Evolutionary conservation across 192 early-diverging fungal genomes (phyloP), one percentile per base, ranked within the genome.

Genomic region (Umbelopsis sp.): DNA sequence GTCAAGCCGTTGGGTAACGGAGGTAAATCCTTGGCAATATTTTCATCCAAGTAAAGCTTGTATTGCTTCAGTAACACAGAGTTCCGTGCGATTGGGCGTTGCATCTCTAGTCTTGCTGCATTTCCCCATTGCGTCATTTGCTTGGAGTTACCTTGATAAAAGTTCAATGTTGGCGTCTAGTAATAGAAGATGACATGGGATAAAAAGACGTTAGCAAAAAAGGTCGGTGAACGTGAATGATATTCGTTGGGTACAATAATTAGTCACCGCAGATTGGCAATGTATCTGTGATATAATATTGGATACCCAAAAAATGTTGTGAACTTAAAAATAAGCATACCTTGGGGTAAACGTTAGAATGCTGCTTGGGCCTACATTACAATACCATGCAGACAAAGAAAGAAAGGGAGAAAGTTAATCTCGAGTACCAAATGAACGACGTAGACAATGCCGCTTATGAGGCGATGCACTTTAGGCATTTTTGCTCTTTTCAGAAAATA

Each of bases 121-220:
- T 82, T 80, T 5, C 84, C 78, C 80, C 80, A 85, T 34, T 80
- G 77, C 41, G 76, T 69, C 77, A 80, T 77, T 50, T 74, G 72
- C 29, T 75, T 75, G 17, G 71, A 72, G 45, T 81, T 82, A 70
- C 68, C 77, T 72, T 72, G 76, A 50, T 85, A 85, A 36, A 82
- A 77, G 52, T 81, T 81, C 36, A 85, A 66, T 16, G 84, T 83
- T 6, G 84, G 84, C 25, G 82, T 79, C 75, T 85, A 69, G 22
- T 31, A 24, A 41, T 65, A 25, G 25, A 21, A 50, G 45, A 7
- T 44, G 20, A 22, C n/a, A 7, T 4, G 66, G 21, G 66, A 16
- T 45, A n/a, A 21, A n/a, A 24, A 2, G 17, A 21, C 2, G 44
- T 32, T 20, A 34, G 20, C 1, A n/a, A 49, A 49, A 2, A 49